Evolutionary conservation across 345 rosid genomes (phyloP).

Genomic region (Arabis alpina): DNA sequence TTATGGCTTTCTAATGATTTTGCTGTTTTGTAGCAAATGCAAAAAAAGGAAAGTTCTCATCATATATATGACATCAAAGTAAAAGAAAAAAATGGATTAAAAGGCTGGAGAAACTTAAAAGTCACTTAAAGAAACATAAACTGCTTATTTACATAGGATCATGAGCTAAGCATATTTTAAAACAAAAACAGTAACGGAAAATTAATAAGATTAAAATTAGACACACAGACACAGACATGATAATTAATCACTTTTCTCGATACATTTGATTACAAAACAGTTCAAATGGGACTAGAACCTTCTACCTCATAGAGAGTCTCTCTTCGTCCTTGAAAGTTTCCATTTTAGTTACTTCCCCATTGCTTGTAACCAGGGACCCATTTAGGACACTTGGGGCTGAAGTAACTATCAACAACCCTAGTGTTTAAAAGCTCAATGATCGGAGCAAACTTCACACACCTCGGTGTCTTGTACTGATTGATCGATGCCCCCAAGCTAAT

Average conservation of each 20-base stretch:
- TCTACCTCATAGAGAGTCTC: conserved; percentile 30
- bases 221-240: conserved; percentile 34
- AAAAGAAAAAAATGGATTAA: not conserved
- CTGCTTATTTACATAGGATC: conserved; percentile 50
- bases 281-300: conserved; percentile 39
- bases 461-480: conserved; percentile 95
- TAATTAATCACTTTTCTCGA: conserved; percentile 25
- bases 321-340: conserved; percentile 18
- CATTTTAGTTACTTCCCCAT: conserved; percentile 55
- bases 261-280: conserved; percentile 50
- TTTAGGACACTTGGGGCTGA: conserved; percentile 93
- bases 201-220: conserved; percentile 45
- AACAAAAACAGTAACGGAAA: conserved; percentile 38
- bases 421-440: conserved; percentile 88
- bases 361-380: conserved; percentile 94
- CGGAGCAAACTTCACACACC: conserved; percentile 94
- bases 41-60: no score
- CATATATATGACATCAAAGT: no score
- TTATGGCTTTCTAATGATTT: conserved; percentile 18
- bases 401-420: conserved; percentile 62
- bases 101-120: conserved; percentile 17
- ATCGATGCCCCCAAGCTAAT: conserved; percentile 93
- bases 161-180: conserved; percentile 15
- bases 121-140: conserved; percentile 40
- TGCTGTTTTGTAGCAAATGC: not conserved